Evolutionary conservation across 2,329 filamentous ascomycete genomes (phyloP), one percentile per base, ranked within the genome.

Genomic region (Aphanocladium album): DNA sequence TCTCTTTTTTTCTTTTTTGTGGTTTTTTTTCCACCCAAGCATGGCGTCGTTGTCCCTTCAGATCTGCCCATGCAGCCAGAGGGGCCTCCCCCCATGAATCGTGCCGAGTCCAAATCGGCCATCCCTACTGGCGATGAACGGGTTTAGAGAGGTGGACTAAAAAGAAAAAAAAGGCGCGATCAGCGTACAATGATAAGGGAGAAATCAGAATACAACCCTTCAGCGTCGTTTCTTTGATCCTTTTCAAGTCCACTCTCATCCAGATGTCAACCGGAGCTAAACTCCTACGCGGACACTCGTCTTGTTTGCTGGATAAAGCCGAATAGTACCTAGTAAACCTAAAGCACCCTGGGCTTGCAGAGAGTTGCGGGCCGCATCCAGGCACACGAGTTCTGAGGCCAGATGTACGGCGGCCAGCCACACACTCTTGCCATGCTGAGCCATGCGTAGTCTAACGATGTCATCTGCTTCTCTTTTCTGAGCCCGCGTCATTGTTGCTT

Each of bases 1-100:
- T n/a, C n/a, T n/a, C n/a, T n/a, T n/a, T n/a, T n/a, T n/a, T n/a
- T n/a, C n/a, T n/a, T n/a, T n/a, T n/a, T n/a, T n/a, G n/a, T n/a
- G n/a, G n/a, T n/a, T n/a, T n/a, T n/a, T n/a, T n/a, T n/a, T n/a
- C n/a, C n/a, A n/a, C 35, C 30, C 35, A 27, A 11, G 17, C 27
- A 14, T 21, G 35, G 35, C 35, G 37, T 39, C 33, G n/a, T 30
- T 43, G 17, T 55, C 52, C 52, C 52, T 55, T 55, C 21, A 12
- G 43, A 39, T 57, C 30, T 19, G 54, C 54, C 53, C 30, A 57
- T 57, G 54, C 54, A 39, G n/a, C n/a, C 7, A 35, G 46, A 17
- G n/a, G 23, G 51, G 21, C 37, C 41, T 39, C 25, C 33, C 30
- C 19, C 21, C n/a, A 19, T 21, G n/a, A 12, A 12, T 8, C 16